phyloP scores from a whole-genome alignment of 2,329 filamentous ascomycete species.

The Colletotrichum sojae region DNA sequence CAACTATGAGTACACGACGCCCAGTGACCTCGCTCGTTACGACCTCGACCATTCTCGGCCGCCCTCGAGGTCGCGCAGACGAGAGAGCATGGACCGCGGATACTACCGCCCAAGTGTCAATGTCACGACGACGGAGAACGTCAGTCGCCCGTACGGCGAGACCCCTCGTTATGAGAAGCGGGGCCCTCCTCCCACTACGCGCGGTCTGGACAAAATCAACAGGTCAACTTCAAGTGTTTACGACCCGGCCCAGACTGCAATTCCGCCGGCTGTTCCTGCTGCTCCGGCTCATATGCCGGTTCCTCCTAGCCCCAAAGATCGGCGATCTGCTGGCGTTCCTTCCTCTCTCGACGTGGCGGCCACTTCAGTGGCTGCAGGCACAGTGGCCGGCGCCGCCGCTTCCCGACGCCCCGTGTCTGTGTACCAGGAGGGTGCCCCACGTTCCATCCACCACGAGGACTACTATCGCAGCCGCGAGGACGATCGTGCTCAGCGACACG shows the following conservation, averaged over 20 bases:
- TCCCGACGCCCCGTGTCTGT: slow-evolving; percentile 64
- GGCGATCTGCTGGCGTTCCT: slow-evolving; percentile 36
- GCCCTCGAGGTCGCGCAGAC: slow-evolving; percentile 57
- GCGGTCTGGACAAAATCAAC: slow-evolving; percentile 79
- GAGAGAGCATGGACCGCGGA: slow-evolving; percentile 69
- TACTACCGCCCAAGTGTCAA: slow-evolving; percentile 71
- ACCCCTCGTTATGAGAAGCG: slow-evolving; percentile 55
- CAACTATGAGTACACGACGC: slow-evolving; percentile 75
- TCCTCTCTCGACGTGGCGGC: slow-evolving; percentile 32
- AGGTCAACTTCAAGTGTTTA: slow-evolving; percentile 58
- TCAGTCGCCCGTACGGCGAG: slow-evolving; percentile 48
- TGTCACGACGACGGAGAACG: slow-evolving; percentile 35
- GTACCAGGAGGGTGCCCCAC: slow-evolving; percentile 64
- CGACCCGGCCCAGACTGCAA: slow-evolving; percentile 63
- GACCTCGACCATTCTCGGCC: slow-evolving; percentile 69
- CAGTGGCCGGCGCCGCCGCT: slow-evolving; percentile 44
- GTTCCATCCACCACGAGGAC: slow-evolving; percentile 62
- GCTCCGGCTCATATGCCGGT: slow-evolving; percentile 50
- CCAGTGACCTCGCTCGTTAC: slow-evolving; percentile 72
- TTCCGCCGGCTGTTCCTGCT: slow-evolving; percentile 55
- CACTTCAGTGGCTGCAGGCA: slow-evolving; percentile 23
- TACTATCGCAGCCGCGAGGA: slow-evolving; percentile 65
- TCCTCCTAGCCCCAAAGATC: slow-evolving; percentile 53
- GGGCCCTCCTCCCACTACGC: slow-evolving; percentile 76
- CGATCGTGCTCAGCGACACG: slow-evolving; percentile 58